Conservation (phyloP, 768 basidiomycete species). For the Paxillus rubicundulus region DNA sequence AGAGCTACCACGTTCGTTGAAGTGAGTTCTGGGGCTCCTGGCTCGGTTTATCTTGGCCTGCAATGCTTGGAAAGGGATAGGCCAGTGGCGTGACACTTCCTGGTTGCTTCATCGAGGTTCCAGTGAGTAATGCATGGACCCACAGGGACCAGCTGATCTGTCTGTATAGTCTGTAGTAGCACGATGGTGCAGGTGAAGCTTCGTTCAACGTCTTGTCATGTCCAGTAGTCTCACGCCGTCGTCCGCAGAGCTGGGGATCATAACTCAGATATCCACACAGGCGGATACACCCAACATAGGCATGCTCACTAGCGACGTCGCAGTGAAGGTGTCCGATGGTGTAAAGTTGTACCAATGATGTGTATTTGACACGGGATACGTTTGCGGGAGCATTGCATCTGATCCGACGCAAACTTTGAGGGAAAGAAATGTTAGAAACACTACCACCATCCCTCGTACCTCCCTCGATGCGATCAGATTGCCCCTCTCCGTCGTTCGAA, state of each 20-base stretch:
- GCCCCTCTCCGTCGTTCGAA: constrained; percentile 29
- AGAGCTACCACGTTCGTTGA: too few species aligned
- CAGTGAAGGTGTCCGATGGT: constrained; percentile 80
- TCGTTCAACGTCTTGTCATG: too few species aligned
- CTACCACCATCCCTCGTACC: constrained; percentile 78
- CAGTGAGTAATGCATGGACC: too few species aligned
- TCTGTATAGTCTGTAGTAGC: too few species aligned
- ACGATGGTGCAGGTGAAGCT: too few species aligned
- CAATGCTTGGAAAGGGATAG: too few species aligned
- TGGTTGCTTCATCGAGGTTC: too few species aligned
- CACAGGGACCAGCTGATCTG: too few species aligned
- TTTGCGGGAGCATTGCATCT: constrained; percentile 96
- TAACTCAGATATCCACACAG: constrained; percentile 68
- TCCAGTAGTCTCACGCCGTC: constrained; percentile 44
- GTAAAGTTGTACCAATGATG: constrained; percentile 82
- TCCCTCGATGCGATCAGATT: constrained; percentile 63
- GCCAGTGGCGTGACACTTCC: too few species aligned
- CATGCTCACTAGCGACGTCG: constrained; percentile 86
- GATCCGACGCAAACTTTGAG: constrained; percentile 81
- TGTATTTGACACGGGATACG: constrained; percentile 81
- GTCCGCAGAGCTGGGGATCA: constrained; percentile 52
- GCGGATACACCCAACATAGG: constrained; percentile 79
- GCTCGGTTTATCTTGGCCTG: too few species aligned
- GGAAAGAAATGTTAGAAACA: constrained; percentile 70
- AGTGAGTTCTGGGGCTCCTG: too few species aligned